Evolutionary conservation across 352 stramenopile species (phyloP).

Genomic region (Phytophthora cryptogea): DNA sequence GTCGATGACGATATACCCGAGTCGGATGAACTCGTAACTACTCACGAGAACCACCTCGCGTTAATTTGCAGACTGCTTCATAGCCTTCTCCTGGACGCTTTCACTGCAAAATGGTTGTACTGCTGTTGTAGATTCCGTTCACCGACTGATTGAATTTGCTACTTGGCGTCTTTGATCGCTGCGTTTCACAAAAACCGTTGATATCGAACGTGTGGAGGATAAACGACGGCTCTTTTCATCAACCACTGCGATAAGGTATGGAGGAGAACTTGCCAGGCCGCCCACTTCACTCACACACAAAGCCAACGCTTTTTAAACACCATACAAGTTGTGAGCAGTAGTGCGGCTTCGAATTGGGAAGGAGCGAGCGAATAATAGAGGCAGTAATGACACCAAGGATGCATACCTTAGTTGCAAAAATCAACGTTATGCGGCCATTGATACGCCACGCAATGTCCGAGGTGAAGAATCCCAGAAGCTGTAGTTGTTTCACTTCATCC

Average conservation of each 20-base stretch:
- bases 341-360: too few relatives aligned
- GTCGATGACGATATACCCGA: conserved; percentile 14
- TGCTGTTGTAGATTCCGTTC: too few relatives aligned
- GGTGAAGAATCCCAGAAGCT: neutral
- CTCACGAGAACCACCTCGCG: conserved; percentile 3
- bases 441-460: neutral
- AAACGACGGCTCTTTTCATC: neutral
- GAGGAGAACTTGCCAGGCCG: neutral
- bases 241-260: neutral
- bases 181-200: neutral
- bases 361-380: too few relatives aligned
- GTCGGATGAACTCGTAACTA: conserved; percentile 19
- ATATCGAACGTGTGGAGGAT: neutral
- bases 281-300: neutral
- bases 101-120: neutral
- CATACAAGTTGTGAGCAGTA: too few relatives aligned
- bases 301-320: neutral
- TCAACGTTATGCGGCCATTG: neutral
- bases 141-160: neutral
- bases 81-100: too few relatives aligned
- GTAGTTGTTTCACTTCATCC: conserved; percentile 7
- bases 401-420: too few relatives aligned
- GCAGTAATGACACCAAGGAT: too few relatives aligned
- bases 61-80: neutral
- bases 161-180: too few relatives aligned